These are phyloP conservation scores for Penicillium lagena DNA, from an alignment of 495 filamentous ascomycete genomes.

Conservation along the genomic window DNA sequence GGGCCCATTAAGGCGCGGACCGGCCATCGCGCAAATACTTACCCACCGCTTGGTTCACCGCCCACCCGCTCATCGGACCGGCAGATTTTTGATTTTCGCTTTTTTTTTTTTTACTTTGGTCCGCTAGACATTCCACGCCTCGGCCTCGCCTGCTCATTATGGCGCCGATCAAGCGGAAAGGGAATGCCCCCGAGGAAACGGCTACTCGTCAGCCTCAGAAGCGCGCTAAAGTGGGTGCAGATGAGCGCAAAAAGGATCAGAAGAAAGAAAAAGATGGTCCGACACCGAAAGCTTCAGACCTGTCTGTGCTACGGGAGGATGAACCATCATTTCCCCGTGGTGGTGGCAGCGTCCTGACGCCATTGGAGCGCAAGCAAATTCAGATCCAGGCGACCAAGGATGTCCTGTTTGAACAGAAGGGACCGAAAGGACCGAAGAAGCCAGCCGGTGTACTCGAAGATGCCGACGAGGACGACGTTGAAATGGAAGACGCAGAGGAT, in stretches of 20 bases:
- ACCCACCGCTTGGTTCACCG: constrained; percentile 4
- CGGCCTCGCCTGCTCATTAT: constrained; percentile 31
- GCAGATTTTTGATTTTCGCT: constrained; percentile 12
- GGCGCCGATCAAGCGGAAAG: constrained; percentile 50
- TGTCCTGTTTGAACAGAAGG: constrained; percentile 84
- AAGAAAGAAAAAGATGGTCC: constrained; percentile 22
- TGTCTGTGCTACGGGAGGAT: constrained; percentile 61
- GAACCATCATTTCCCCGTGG: constrained; percentile 89
- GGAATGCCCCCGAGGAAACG: constrained; percentile 31
- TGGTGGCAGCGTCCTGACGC: constrained; percentile 83
- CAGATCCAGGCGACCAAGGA: constrained; percentile 88
- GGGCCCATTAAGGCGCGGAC: too few relatives aligned
- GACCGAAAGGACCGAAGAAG: constrained; percentile 47
- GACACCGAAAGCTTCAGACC: constrained; percentile 34
- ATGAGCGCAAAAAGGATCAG: constrained; percentile 28
- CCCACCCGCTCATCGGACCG: background rate
- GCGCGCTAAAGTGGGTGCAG: constrained; percentile 38
- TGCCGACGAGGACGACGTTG: constrained; percentile 32
- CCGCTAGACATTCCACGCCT: constrained; percentile 21
- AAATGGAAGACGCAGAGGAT: constrained; percentile 42
- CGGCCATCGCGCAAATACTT: too few relatives aligned
- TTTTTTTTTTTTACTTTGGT: constrained; percentile 33
- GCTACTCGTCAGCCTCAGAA: constrained; percentile 37
- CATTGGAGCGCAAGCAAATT: constrained; percentile 93
- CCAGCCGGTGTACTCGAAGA: constrained; percentile 34